Base-by-base conservation (phyloP, 2,329 filamentous ascomycete species). In the Colletotrichum sojae region DNA sequence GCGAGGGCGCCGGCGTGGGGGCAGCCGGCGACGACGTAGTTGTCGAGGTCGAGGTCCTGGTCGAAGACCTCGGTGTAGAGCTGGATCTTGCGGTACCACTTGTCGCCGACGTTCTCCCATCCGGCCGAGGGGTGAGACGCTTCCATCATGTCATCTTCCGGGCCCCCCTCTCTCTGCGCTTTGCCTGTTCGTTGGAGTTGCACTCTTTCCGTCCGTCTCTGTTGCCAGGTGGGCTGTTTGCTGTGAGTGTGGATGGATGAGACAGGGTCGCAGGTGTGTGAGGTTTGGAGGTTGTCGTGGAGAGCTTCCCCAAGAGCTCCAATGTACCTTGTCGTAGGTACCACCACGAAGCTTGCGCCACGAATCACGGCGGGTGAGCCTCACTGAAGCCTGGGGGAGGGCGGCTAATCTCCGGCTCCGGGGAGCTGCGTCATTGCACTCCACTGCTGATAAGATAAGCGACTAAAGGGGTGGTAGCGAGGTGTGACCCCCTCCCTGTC, bases 41-140 rank as follows among this genome's bases (percentile, higher is more conserved):
- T 97, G 84, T 98, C 95, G 74, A 99, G 89, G 83, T 99, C 95
- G 71, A 98, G 86, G 78, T 97, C 94, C 78, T 93, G 89, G 81
- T 97, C 94, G 80, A 98, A 99, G 73, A 98, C 89, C 73, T 91
- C 92, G 70, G 94, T 95, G 85, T 98, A 99, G 70, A 97, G 89
- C 81, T 95, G 93, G 66, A 93, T 91, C 84, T 97, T 98, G 80
- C 95, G 93, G 84, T 98, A 99, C 86, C 97, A 98, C 76, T 90
- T 92, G 81, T 97, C 93, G 78, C 94, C 96, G 73, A 98, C 90
- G 81, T 90, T 92, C 85, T 97, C 94, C 96, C 96, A 99, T 81
- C 95, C 94, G 76, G 94, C 92, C 75, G 94, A 94, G 76, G 95
- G 87, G 81, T 88, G 86, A 76, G 86, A 82, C 72, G 83, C 81